Evolutionary conservation across 2,329 filamentous ascomycete species (phyloP).

Genomic region (Botrytis pseudocinerea): DNA sequence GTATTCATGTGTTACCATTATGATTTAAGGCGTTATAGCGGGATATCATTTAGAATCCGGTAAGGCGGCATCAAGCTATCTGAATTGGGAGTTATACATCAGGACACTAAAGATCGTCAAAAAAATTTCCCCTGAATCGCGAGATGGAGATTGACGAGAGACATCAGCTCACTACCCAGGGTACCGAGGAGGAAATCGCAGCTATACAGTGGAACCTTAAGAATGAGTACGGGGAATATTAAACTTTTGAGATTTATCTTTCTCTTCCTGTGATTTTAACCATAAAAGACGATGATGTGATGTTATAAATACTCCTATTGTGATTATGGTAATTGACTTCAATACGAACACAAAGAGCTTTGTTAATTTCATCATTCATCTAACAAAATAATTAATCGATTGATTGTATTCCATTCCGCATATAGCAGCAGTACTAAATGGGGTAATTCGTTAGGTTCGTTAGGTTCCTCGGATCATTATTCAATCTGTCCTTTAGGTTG

Average conservation of each 20-base stretch:
- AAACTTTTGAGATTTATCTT: neutral
- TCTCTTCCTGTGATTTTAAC: neutral
- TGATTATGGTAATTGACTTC: neutral
- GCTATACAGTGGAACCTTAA: neutral
- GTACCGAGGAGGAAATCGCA: neutral
- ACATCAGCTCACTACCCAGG: neutral
- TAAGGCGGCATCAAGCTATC: conserved; percentile 14
- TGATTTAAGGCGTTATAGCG: conserved; percentile 24
- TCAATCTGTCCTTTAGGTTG: conserved; percentile 13
- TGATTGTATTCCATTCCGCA: neutral
- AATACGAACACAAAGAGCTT: neutral
- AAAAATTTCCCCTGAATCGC: neutral
- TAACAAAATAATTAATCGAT: neutral
- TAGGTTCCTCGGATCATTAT: conserved; percentile 5
- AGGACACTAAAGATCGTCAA: neutral
- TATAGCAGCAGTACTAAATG: conserved; percentile 7
- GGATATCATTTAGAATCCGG: conserved; percentile 17
- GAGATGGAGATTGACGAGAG: neutral
- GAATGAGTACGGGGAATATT: neutral
- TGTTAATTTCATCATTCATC: neutral
- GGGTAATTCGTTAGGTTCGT: conserved; percentile 8
- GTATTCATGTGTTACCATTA: conserved; percentile 20
- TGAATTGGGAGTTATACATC: conserved; percentile 19
- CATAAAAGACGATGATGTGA: neutral
- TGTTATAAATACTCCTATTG: neutral